Percentiles rank a stretch among this genome's conserved stretches.
These are phyloP conservation scores for Sordariomycetes sp. DNA, from an alignment of 2,329 filamentous ascomycete genomes.

Conservation along the genomic window DNA sequence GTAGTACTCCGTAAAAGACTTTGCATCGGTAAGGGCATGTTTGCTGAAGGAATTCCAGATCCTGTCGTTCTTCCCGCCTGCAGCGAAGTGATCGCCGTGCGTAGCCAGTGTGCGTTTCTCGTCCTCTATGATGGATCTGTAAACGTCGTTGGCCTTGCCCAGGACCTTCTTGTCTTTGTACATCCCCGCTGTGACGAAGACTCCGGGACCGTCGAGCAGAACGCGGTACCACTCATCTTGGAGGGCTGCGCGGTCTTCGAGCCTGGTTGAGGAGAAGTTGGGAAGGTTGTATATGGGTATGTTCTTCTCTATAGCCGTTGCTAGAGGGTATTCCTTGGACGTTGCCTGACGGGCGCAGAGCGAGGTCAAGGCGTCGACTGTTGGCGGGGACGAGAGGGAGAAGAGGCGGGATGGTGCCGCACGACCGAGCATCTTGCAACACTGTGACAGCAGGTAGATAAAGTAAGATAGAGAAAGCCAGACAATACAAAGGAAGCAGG, in stretches of 20 bases:
- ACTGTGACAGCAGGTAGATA: too few species aligned
- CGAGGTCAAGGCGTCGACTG: conserved; percentile 30
- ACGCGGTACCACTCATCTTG: conserved; percentile 54
- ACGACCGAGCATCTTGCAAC: too few species aligned
- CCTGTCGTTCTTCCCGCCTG: conserved; percentile 43
- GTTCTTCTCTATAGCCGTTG: conserved; percentile 33
- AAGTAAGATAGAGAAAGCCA: too few species aligned
- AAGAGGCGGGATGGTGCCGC: conserved; percentile 14
- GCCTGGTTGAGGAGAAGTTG: conserved; percentile 16
- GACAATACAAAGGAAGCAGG: too few species aligned
- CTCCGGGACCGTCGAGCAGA: conserved; percentile 46
- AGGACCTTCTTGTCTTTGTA: conserved; percentile 33
- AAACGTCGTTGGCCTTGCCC: conserved; percentile 35
- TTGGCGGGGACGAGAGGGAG: conserved; percentile 17
- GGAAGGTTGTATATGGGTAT: conserved; percentile 46
- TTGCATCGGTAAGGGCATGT: conserved; percentile 41
- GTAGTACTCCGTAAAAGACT: conserved; percentile 48
- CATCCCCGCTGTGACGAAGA: conserved; percentile 47
- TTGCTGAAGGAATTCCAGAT: conserved; percentile 62
- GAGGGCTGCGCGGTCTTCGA: conserved; percentile 22
- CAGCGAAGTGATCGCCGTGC: conserved; percentile 53
- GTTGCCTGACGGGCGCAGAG: conserved; percentile 31
- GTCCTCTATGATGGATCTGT: conserved; percentile 34
- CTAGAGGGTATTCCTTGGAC: conserved; percentile 34
- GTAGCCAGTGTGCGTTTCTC: conserved; percentile 23